These are phyloP conservation scores for Pinus tabuliformis DNA, from an alignment of 75 land plant genomes.

Conservation along the genomic window DNA sequence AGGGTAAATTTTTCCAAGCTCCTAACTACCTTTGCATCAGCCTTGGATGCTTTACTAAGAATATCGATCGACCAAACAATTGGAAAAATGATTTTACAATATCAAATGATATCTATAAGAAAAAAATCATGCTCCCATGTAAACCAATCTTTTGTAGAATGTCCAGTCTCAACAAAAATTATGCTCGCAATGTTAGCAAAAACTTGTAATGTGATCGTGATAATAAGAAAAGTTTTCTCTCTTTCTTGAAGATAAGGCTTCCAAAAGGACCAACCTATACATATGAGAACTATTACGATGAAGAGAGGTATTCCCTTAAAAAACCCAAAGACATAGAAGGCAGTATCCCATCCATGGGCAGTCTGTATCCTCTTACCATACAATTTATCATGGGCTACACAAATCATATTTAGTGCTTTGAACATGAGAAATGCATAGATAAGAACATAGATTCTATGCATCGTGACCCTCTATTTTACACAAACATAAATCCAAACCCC, in stretches of 20 bases:
- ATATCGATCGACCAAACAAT: conserved; percentile 71
- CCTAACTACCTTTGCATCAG: conserved; percentile 56
- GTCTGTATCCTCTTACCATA: conserved; percentile 60
- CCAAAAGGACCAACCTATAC: conserved; percentile 56
- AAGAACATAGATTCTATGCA: conserved; percentile 62
- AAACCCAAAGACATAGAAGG: conserved; percentile 69
- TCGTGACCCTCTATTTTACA: no score
- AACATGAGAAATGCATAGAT: conserved; percentile 57
- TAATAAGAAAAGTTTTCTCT: conserved; percentile 74
- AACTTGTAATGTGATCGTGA: conserved; percentile 59
- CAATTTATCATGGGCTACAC: conserved; percentile 58
- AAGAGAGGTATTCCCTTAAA: conserved; percentile 53
- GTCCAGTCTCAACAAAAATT: no score
- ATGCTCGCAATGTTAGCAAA: no score
- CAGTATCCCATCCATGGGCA: conserved; percentile 85
- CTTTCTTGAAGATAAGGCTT: conserved; percentile 40
- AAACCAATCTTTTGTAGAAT: no score
- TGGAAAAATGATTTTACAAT: conserved; percentile 67
- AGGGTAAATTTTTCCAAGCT: no score
- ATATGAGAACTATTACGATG: conserved; percentile 63
- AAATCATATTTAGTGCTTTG: conserved; percentile 59
- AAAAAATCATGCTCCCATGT: conserved; percentile 57
- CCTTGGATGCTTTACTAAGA: conserved; percentile 55
- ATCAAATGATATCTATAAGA: conserved; percentile 55
- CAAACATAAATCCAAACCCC: no score